phyloP scores from a whole-genome alignment of 1,284 basidiomycete species.

The Boletus semigastroideus region DNA sequence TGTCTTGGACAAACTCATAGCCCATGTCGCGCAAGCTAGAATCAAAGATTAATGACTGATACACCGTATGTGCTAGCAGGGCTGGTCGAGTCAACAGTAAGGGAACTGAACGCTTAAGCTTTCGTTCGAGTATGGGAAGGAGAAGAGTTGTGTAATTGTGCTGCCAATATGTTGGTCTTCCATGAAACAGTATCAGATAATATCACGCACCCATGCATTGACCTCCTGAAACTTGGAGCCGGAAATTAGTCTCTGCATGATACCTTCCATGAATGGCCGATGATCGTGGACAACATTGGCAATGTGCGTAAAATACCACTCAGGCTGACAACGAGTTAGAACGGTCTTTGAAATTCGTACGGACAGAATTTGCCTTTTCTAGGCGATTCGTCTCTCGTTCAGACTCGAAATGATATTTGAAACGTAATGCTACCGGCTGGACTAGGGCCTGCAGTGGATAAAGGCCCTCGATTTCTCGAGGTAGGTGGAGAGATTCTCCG shows the following conservation, averaged over 20 bases:
- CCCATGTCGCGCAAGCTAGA: slow-evolving; percentile 75
- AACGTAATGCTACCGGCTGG: slow-evolving; percentile 81
- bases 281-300: slow-evolving; percentile 84
- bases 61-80: slow-evolving; percentile 92
- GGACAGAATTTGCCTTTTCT: slow-evolving; percentile 65
- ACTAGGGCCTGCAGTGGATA: slow-evolving; percentile 87
- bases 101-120: slow-evolving; percentile 76
- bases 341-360: neutral
- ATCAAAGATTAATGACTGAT: slow-evolving; percentile 90
- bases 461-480: slow-evolving; percentile 49
- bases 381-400: slow-evolving; percentile 85
- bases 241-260: slow-evolving; percentile 72
- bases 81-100: slow-evolving; percentile 76
- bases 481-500: slow-evolving; percentile 40
- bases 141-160: slow-evolving; percentile 78
- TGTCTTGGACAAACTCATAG: slow-evolving; percentile 50
- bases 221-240: slow-evolving; percentile 61
- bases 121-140: slow-evolving; percentile 67
- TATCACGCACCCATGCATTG: slow-evolving; percentile 67
- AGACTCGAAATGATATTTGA: slow-evolving; percentile 95
- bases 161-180: slow-evolving; percentile 39
- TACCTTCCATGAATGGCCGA: slow-evolving; percentile 70
- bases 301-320: slow-evolving; percentile 95
- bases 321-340: slow-evolving; percentile 58
- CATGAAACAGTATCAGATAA: neutral